Evolutionary conservation across 179 eudicot genomes (phyloP), one percentile per base, ranked within the genome.

Genomic region (Spinacia oleracea): DNA sequence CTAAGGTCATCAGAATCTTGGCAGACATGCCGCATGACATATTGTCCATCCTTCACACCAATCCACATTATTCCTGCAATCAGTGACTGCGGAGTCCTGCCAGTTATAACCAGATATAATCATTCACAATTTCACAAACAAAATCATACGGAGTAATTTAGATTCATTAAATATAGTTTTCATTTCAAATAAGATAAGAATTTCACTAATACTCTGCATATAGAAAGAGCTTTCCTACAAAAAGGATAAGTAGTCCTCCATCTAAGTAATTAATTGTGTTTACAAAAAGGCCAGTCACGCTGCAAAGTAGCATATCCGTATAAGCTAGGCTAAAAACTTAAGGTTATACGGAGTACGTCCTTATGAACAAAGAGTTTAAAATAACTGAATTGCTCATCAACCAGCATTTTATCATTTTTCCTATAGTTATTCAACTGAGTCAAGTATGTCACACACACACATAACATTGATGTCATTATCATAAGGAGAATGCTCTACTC

Each of bases 21-120:
- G 87, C 99, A 94, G 27, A 90, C 86, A 78, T 96, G 99, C 51
- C 99, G 85, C 86, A 94, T 78, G 76, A 76, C 80, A 85, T 86
- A 88, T 64, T 86, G 88, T 73, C 97, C 97, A 83, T 94, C 94
- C 87, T 94, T 96, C 48, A 90, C 87, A 72, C 93, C 97, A 84
- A 92, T 48, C 99, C 99, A 96, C 99, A 96, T 96, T 75, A 96
- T 80, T 69, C 98, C 99, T 76, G 90, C 90, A 89, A 96, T 79
- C 79, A 96, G 84, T 64, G 99, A 94, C 77, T 84, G 79, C 18
- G 98, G 93, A 74, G 93, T 85, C 93, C 99, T 96, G 91, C 74
- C 84, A 84, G 79, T 70, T n/a, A 71, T 51, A 83, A 50, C 31
- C 59, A 34, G 69, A 72, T 59, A 43, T 71, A 58, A 81, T 31